A percentile compares a stretch with the other conserved stretches of the same genome.
phyloP scores from a whole-genome alignment of 371 early-diverging fungal species.

The Paraphysoderma sedebokerense region DNA sequence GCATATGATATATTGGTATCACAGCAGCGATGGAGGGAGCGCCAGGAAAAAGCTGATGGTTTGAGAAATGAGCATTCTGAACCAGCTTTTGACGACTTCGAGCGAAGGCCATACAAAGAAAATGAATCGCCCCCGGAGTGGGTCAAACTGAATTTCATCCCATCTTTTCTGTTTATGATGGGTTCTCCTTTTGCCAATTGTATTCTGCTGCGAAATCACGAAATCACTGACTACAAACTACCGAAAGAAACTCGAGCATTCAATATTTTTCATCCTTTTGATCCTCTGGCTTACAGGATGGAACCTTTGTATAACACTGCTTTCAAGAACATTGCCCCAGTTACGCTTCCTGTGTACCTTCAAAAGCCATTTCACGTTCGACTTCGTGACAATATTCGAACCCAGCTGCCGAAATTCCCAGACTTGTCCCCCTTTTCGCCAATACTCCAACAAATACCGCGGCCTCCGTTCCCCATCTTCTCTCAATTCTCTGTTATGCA shows the following conservation, averaged over 20 bases:
- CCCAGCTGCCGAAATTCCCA: no score
- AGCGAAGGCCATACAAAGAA: slow-evolving; percentile 8
- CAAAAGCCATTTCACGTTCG: no score
- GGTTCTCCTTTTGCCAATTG: slow-evolving; percentile 26
- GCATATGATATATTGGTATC: slow-evolving; percentile 35
- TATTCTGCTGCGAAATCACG: slow-evolving; percentile 38
- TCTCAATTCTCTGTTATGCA: no score
- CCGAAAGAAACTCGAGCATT: slow-evolving; percentile 28
- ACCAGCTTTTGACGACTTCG: slow-evolving; percentile 6
- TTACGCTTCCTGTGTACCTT: slow-evolving; percentile 5
- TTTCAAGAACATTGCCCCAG: slow-evolving; percentile 32
- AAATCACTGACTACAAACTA: slow-evolving; percentile 26
- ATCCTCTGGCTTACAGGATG: slow-evolving; percentile 46
- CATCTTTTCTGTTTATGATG: slow-evolving; percentile 30
- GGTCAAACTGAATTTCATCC: slow-evolving; percentile 18
- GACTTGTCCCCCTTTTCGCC: no score
- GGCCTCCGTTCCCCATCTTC: no score
- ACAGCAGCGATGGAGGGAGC: slow-evolving; percentile 17
- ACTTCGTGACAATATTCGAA: no score
- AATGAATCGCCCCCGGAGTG: slow-evolving; percentile 7
- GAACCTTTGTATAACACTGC: slow-evolving; percentile 40
- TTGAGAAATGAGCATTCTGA: background rate
- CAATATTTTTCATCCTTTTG: slow-evolving; percentile 50
- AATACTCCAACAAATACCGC: no score
- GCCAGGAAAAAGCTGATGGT: slow-evolving; percentile 5